These are phyloP conservation scores for Lyophyllum semitale DNA, from an alignment of 768 basidiomycete genomes.

Conservation along the genomic window DNA sequence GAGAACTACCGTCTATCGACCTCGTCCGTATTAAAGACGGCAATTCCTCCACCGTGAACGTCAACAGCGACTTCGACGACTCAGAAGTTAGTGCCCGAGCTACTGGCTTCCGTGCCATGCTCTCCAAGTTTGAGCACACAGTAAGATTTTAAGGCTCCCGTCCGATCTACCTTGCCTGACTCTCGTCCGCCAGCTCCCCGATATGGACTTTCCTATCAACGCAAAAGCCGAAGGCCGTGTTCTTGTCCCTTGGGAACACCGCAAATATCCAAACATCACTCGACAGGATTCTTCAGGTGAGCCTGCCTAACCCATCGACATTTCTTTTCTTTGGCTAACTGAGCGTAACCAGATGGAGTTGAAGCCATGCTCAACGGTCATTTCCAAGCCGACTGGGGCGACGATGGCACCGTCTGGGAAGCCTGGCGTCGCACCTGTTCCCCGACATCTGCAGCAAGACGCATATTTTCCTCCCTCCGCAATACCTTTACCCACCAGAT, in stretches of 20 bases:
- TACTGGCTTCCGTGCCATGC: slow-evolving; percentile 73
- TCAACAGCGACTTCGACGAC: slow-evolving; percentile 61
- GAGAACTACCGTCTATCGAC: slow-evolving; percentile 80
- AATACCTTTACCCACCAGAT: slow-evolving; percentile 36
- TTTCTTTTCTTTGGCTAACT: slow-evolving; percentile 15
- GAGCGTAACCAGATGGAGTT: slow-evolving; percentile 43
- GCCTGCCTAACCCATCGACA: slow-evolving; percentile 4
- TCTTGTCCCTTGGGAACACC: slow-evolving; percentile 90
- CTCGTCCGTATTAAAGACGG: slow-evolving; percentile 80
- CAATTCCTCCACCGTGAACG: slow-evolving; percentile 54
- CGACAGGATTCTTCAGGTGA: slow-evolving; percentile 42
- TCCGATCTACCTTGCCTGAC: not conserved
- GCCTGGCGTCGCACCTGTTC: slow-evolving; percentile 91
- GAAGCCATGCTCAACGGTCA: slow-evolving; percentile 57
- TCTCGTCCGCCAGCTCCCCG: slow-evolving; percentile 62
- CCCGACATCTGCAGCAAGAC: slow-evolving; percentile 76
- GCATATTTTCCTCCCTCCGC: slow-evolving; percentile 79
- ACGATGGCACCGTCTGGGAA: slow-evolving; percentile 89
- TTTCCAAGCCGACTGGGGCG: slow-evolving; percentile 85
- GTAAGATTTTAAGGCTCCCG: slow-evolving; percentile 36
- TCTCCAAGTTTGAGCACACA: slow-evolving; percentile 65
- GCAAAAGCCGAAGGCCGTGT: slow-evolving; percentile 92
- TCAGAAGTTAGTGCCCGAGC: slow-evolving; percentile 78
- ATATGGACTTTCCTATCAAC: slow-evolving; percentile 95
- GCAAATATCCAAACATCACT: slow-evolving; percentile 72